phyloP scores from a whole-genome alignment of 306 rosid genomes.

The Styphnolobium japonicum region DNA sequence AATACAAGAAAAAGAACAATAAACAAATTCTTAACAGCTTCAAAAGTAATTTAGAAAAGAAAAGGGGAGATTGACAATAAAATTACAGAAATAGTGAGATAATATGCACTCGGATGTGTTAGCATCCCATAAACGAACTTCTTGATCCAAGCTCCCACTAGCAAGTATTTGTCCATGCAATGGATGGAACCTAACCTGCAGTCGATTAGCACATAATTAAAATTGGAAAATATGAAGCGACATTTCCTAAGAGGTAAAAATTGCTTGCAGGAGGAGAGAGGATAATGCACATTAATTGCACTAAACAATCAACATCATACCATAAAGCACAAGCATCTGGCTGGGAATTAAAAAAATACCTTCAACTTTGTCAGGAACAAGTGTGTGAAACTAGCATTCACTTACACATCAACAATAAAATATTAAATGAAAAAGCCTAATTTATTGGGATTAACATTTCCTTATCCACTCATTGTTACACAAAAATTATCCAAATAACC shows the following conservation, averaged over 20 bases:
- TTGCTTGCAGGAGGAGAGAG: not conserved
- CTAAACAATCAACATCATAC: not conserved
- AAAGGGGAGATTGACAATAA: not conserved
- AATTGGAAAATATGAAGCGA: not conserved
- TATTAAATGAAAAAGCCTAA: not conserved
- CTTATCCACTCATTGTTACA: not conserved
- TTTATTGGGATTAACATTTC: not conserved
- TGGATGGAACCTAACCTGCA: conserved; percentile 60
- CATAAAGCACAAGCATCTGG: not conserved
- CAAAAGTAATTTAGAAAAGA: not conserved
- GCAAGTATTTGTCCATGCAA: conserved; percentile 41
- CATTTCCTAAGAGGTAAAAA: conserved; percentile 3
- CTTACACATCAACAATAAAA: not conserved
- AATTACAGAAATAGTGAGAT: conserved; percentile 42
- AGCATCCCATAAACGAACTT: conserved; percentile 52
- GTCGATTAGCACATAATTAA: conserved; percentile 20
- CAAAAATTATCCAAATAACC: not conserved
- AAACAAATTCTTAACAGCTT: not conserved
- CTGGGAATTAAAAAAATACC: not conserved
- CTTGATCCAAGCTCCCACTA: conserved; percentile 55
- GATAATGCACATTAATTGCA: not conserved
- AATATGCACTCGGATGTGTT: conserved; percentile 40
- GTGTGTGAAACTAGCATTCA: not conserved
- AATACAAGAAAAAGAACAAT: not conserved
- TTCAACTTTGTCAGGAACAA: not conserved